A percentile compares a stretch with the other conserved stretches of the same genome.
These are phyloP conservation scores for Coemansia sp. DNA, from an alignment of 192 early-diverging fungal species.

Conservation along the genomic window DNA sequence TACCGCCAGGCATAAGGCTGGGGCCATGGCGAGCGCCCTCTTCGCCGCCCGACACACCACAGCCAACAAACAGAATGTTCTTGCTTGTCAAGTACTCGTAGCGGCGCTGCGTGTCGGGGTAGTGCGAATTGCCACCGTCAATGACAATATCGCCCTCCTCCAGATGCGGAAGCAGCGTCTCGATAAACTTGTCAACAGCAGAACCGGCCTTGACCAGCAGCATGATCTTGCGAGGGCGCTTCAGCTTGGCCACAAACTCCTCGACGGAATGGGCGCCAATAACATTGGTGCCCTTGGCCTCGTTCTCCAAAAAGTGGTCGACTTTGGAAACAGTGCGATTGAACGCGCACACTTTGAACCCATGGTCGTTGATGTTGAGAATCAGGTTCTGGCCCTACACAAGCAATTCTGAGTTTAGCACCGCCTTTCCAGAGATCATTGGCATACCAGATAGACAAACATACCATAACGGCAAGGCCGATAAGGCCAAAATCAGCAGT, in stretches of 20 bases:
- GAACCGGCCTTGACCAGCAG: constrained; percentile 95
- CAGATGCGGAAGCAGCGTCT: constrained; percentile 80
- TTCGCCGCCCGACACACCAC: constrained; percentile 98
- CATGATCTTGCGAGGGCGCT: constrained; percentile 97
- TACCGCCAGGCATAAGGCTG: constrained; percentile 96
- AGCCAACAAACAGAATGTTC: constrained; percentile 92
- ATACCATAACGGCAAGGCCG: constrained; percentile 98
- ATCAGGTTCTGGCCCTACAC: constrained; percentile 96
- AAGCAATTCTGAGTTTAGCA: not conserved
- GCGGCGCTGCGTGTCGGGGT: constrained; percentile 91
- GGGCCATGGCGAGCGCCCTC: constrained; percentile 97
- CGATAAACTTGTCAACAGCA: constrained; percentile 95
- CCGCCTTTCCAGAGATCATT: not conserved
- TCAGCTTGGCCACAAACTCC: constrained; percentile 91
- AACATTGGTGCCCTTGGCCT: constrained; percentile 96
- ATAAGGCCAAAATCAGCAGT: constrained; percentile 97
- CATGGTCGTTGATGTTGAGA: constrained; percentile 98
- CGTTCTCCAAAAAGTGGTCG: constrained; percentile 89
- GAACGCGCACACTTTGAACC: constrained; percentile 90
- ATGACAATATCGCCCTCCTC: constrained; percentile 94
- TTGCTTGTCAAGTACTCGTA: constrained; percentile 84
- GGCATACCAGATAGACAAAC: constrained; percentile 6
- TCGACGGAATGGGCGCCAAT: constrained; percentile 92
- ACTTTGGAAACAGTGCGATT: constrained; percentile 96
- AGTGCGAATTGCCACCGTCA: constrained; percentile 99